Evolutionary conservation across 2,329 filamentous ascomycete species (phyloP).

Genomic region (Fusarium virguliforme): DNA sequence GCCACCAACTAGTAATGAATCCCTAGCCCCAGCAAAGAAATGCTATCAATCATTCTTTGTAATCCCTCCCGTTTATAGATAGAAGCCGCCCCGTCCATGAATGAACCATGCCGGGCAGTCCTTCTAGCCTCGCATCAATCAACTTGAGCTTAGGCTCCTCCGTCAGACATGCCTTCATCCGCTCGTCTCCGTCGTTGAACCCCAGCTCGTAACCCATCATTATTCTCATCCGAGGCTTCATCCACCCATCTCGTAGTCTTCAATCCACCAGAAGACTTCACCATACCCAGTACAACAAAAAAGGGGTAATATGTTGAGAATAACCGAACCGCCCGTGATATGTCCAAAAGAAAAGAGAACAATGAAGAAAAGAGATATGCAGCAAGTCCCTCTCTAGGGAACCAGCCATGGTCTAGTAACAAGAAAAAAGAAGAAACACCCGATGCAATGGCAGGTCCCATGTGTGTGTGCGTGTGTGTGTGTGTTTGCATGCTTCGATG

Average conservation of each 20-base stretch:
- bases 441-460: slow-evolving; percentile 27
- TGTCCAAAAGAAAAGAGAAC: slow-evolving; percentile 29
- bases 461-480: slow-evolving; percentile 10
- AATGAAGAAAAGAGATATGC: slow-evolving; percentile 17
- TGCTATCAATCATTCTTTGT: slow-evolving; percentile 36
- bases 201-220: slow-evolving; percentile 38
- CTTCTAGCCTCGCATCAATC: slow-evolving; percentile 10
- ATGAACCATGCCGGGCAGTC: not conserved
- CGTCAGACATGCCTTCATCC: slow-evolving; percentile 26
- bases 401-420: slow-evolving; percentile 46
- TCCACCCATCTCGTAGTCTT: slow-evolving; percentile 30
- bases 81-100: slow-evolving; percentile 28
- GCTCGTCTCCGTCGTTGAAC: slow-evolving; percentile 38
- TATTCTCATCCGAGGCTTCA: slow-evolving; percentile 36
- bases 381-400: slow-evolving; percentile 27
- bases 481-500: slow-evolving; percentile 32
- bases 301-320: slow-evolving; percentile 31
- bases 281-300: slow-evolving; percentile 23
- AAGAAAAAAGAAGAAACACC: slow-evolving; percentile 43
- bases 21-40: slow-evolving; percentile 29
- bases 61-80: slow-evolving; percentile 29
- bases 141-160: slow-evolving; percentile 20
- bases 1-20: slow-evolving; percentile 12
- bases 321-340: slow-evolving; percentile 44
- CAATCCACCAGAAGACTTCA: slow-evolving; percentile 20